These are phyloP conservation scores for Aspergillus quadricinctus DNA, from an alignment of 2,329 filamentous ascomycete genomes.

Conservation along the genomic window DNA sequence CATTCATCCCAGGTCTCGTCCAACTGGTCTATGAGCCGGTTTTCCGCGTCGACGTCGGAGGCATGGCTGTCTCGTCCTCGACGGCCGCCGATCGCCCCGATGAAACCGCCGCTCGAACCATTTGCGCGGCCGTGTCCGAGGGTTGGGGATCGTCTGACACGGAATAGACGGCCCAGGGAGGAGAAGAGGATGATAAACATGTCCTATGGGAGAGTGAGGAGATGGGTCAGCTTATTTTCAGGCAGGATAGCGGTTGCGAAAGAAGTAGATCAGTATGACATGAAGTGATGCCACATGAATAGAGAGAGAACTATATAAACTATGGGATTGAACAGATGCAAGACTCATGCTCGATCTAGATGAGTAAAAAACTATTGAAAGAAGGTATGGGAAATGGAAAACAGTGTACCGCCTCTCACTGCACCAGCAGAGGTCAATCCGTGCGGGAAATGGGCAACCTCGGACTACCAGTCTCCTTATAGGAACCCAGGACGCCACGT, in stretches of 20 bases:
- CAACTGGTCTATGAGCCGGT: slow-evolving; percentile 87
- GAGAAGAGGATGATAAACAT: slow-evolving; percentile 45
- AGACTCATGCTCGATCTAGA: slow-evolving; percentile 5
- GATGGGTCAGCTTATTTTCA: background rate
- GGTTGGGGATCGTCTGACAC: slow-evolving; percentile 28
- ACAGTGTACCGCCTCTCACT: slow-evolving; percentile 4
- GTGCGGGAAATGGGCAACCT: slow-evolving; percentile 30
- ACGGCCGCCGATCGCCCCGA: slow-evolving; percentile 33
- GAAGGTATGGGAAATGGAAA: slow-evolving; percentile 5
- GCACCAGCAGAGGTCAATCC: slow-evolving; percentile 28
- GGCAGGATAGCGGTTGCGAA: background rate
- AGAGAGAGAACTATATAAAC: slow-evolving; percentile 3
- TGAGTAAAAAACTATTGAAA: background rate
- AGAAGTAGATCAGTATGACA: background rate
- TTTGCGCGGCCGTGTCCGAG: slow-evolving; percentile 33
- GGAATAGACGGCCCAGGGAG: slow-evolving; percentile 39
- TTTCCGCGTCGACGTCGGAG: slow-evolving; percentile 69
- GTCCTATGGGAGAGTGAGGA: slow-evolving; percentile 33
- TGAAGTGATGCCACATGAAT: background rate
- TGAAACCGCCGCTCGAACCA: slow-evolving; percentile 25
- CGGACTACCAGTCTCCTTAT: slow-evolving; percentile 18
- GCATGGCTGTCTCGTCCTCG: slow-evolving; percentile 10
- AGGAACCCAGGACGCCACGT: slow-evolving; percentile 16
- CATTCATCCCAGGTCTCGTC: slow-evolving; percentile 95
- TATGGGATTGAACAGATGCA: slow-evolving; percentile 2